Evolutionary conservation across 1,284 basidiomycete species (phyloP).

Genomic region (Pseudozyma pruni): DNA sequence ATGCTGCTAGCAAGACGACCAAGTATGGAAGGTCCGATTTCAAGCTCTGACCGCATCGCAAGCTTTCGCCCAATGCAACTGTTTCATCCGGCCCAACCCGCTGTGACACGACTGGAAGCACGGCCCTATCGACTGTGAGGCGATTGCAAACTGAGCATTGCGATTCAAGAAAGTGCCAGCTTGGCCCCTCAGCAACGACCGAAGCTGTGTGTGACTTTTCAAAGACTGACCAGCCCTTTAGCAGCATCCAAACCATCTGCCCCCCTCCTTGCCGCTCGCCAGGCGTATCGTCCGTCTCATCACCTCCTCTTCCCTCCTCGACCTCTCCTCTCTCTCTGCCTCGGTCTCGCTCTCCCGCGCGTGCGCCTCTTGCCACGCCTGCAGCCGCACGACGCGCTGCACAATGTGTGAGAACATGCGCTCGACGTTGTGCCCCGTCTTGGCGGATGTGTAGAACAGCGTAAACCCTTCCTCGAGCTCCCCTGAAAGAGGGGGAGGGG

Average conservation of each 20-base stretch:
- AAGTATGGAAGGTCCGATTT: conserved; percentile 53
- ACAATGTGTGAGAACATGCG: conserved; percentile 57
- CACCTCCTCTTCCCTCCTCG: conserved; percentile 11
- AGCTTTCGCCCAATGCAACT: too few species aligned
- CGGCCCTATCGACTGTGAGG: too few species aligned
- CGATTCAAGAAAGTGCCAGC: too few species aligned
- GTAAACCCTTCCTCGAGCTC: conserved; percentile 53
- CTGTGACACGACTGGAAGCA: too few species aligned
- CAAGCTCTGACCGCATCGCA: conserved; percentile 54
- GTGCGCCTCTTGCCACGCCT: conserved; percentile 18
- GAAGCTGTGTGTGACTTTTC: too few species aligned
- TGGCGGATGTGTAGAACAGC: conserved; percentile 58
- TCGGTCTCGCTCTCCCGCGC: neutral
- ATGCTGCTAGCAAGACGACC: conserved; percentile 57
- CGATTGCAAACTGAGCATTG: too few species aligned
- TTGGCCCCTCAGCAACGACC: too few species aligned
- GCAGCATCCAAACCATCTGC: conserved; percentile 15
- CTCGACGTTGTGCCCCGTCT: conserved; percentile 47
- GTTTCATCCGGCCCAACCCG: too few species aligned
- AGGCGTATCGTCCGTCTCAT: conserved; percentile 41
- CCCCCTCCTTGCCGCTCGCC: conserved; percentile 30
- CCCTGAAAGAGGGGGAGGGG: neutral
- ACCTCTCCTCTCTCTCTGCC: conserved; percentile 1
- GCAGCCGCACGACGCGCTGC: conserved; percentile 18
- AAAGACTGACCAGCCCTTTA: too few species aligned